phyloP scores from a whole-genome alignment of 805 yeast genomes.

The Starmerella apicola region DNA sequence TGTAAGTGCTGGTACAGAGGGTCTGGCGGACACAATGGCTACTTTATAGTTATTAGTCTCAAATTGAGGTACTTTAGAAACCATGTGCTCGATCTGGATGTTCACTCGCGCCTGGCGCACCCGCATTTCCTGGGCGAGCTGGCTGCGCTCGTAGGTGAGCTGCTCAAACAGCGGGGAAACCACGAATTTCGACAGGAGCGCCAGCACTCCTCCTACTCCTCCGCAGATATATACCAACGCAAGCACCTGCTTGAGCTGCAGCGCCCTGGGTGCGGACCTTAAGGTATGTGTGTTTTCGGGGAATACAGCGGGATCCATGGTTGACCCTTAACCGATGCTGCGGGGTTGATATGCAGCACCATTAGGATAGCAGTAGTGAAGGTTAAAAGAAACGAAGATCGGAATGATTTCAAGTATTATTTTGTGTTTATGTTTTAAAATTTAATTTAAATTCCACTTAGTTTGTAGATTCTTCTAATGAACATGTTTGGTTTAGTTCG shows the following conservation, averaged over 20 bases:
- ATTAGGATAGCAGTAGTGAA: too few relatives aligned
- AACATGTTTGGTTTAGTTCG: too few relatives aligned
- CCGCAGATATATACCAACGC: conserved; percentile 26
- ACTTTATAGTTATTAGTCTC: conserved; percentile 20
- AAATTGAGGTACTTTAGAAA: conserved; percentile 19
- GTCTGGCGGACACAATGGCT: conserved; percentile 5
- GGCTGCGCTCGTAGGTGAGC: conserved; percentile 26
- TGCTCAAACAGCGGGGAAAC: conserved; percentile 26
- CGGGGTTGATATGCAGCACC: too few relatives aligned
- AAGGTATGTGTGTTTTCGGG: conserved; percentile 22
- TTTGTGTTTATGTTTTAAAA: too few relatives aligned
- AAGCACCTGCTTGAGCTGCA: conserved; percentile 21
- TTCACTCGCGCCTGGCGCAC: conserved; percentile 21
- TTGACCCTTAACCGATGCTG: too few relatives aligned
- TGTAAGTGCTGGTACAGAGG: not conserved
- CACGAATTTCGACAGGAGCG: conserved; percentile 24
- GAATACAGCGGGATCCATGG: conserved; percentile 18
- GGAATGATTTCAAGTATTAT: too few relatives aligned
- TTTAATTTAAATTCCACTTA: too few relatives aligned
- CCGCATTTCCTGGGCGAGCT: conserved; percentile 23
- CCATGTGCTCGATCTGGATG: conserved; percentile 15
- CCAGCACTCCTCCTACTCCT: conserved; percentile 24
- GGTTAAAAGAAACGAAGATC: too few relatives aligned
- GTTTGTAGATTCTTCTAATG: too few relatives aligned
- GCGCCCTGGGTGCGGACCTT: conserved; percentile 12